phyloP scores from a whole-genome alignment of 306 rosid genomes.

The Rubus parviflorus region DNA sequence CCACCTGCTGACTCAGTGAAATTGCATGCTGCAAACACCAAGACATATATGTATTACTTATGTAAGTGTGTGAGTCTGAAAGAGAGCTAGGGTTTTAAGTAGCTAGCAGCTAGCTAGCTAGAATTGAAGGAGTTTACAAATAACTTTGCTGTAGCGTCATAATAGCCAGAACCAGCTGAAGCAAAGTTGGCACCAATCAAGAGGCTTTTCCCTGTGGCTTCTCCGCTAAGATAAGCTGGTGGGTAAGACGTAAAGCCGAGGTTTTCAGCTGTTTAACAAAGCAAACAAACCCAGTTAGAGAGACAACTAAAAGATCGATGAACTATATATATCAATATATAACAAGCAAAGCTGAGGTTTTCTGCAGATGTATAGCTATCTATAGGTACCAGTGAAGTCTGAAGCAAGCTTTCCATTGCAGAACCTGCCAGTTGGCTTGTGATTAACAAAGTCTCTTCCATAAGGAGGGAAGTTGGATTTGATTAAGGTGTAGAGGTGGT shows the following conservation, averaged over 20 bases:
- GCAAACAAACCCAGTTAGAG: neutral
- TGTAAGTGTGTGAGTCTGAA: neutral
- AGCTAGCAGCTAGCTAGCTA: neutral
- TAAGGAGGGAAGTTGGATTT: slow-evolving; percentile 69
- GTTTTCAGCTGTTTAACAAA: slow-evolving; percentile 33
- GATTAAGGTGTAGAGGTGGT: slow-evolving; percentile 33
- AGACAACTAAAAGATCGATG: neutral
- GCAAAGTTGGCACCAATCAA: slow-evolving; percentile 59
- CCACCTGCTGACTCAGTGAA: slow-evolving; percentile 54
- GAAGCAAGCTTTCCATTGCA: slow-evolving; percentile 69
- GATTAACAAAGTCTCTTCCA: slow-evolving; percentile 64
- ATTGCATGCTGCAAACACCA: slow-evolving; percentile 48
- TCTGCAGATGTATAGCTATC: neutral
- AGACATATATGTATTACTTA: neutral
- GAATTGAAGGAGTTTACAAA: slow-evolving; percentile 31
- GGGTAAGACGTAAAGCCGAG: slow-evolving; percentile 44
- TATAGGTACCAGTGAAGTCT: slow-evolving; percentile 50
- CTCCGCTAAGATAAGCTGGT: slow-evolving; percentile 34
- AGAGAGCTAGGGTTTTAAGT: neutral
- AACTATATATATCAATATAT: too few relatives aligned
- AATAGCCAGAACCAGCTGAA: slow-evolving; percentile 67
- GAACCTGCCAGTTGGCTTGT: slow-evolving; percentile 63
- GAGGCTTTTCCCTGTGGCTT: slow-evolving; percentile 31
- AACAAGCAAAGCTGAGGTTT: neutral
- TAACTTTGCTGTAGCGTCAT: slow-evolving; percentile 47